These are phyloP conservation scores for Globisporangium nodosum DNA, from an alignment of 352 stramenopile species.

Conservation along the genomic window DNA sequence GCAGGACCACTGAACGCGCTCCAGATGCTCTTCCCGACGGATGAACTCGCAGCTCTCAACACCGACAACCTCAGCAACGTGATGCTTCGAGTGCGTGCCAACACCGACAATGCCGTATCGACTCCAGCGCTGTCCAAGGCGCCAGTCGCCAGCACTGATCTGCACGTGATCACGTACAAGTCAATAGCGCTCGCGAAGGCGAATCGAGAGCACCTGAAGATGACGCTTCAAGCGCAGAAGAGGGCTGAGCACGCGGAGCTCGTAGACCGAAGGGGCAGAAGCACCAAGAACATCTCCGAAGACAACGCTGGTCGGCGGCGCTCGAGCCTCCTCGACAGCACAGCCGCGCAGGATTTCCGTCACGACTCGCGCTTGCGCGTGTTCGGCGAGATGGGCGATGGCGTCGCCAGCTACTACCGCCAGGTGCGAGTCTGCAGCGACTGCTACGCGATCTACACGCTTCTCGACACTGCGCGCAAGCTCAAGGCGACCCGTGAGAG, in stretches of 20 bases:
- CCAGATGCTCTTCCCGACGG: slow-evolving; percentile 41
- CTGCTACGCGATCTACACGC: slow-evolving; percentile 85
- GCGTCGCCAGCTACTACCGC: slow-evolving; percentile 73
- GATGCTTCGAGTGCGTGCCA: slow-evolving; percentile 14
- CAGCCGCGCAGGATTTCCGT: slow-evolving; percentile 45
- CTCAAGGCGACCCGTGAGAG: slow-evolving; percentile 14
- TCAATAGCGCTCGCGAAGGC: slow-evolving; percentile 68
- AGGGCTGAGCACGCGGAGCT: neutral
- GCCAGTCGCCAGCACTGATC: slow-evolving; percentile 13
- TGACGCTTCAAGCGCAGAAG: slow-evolving; percentile 10
- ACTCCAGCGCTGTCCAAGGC: neutral
- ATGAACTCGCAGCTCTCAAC: slow-evolving; percentile 32
- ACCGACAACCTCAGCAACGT: slow-evolving; percentile 33
- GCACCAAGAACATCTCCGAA: neutral
- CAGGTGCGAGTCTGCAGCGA: slow-evolving; percentile 78
- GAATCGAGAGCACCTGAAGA: slow-evolving; percentile 42
- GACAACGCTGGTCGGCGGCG: slow-evolving; percentile 1
- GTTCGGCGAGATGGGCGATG: slow-evolving; percentile 44
- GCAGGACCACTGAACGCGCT: slow-evolving; percentile 26
- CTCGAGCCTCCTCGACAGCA: slow-evolving; percentile 42
- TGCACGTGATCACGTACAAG: slow-evolving; percentile 67
- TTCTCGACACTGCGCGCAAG: slow-evolving; percentile 70
- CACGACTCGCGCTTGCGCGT: slow-evolving; percentile 41
- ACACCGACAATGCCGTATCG: neutral
- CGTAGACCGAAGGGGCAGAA: slow-evolving; percentile 1